Evolutionary conservation across 73 alveolate genomes (phyloP), one percentile per base, ranked within the genome.

Genomic region (Paramecium sexaurelia): DNA sequence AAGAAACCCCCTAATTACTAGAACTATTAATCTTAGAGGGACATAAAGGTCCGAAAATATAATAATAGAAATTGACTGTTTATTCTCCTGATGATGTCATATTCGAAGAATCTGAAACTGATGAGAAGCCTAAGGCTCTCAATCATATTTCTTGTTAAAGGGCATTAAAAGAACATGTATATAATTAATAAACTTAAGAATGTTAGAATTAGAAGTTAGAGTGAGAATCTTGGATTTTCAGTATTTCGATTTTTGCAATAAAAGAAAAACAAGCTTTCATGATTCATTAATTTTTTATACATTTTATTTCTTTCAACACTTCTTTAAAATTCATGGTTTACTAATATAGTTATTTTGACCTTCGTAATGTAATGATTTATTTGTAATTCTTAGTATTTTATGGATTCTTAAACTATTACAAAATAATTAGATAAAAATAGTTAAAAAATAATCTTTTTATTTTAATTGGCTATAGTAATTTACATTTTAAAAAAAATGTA

Each of bases 151-250:
- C 33, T 6, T 66, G 51, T 0, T 24, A 29, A 29, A 66, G 26
- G 24, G 83, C 83, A 66, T 29, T 66, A 32, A 32, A 29, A 32
- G 37, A 66, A 32, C 9, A 66, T 66, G 83, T 66, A 66, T 29
- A 29, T 11, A 66, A 32, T 22, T 66, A 4, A 3, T 20, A 66
- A 29, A 66, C 26, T 66, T 29, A 66, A 66, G 83, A 32, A 66
- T 66, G 27, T 66, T 29, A 66, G 83, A 66, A 32, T 66, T 2
- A 66, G 83, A 66, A 66, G 83, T 45, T 66, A 66, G 43, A 66
- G 83, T 8, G 83, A 66, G 83, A 66, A 66, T 66, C 19, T 66
- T 24, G 83, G 83, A 29, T 66, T 29, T 66, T 66, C 83, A 66
- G 83, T 66, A 66, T 66, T 66, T 26, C 37, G 43, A 32, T 66